Percentiles rank a stretch among this genome's conserved stretches.
phyloP scores from a whole-genome alignment of 352 stramenopile genomes.

The Pythium phragmitis region DNA sequence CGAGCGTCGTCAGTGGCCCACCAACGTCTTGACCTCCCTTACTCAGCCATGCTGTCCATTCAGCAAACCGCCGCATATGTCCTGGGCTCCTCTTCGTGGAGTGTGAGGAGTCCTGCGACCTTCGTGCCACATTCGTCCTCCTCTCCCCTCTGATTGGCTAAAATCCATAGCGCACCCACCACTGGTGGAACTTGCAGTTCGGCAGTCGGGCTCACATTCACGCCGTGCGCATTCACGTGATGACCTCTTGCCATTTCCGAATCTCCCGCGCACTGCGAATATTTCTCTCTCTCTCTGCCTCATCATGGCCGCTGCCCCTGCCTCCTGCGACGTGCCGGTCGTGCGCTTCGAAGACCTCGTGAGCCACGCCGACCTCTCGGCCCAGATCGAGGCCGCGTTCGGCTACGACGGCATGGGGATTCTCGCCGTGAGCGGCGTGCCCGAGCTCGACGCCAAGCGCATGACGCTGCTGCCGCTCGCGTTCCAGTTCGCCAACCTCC shows the following conservation, averaged over 20 bases:
- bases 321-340: conserved; percentile 51
- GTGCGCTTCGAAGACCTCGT: conserved; percentile 60
- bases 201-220: neutral
- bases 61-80: too few relatives aligned
- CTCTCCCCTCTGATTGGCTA: too few relatives aligned
- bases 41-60: too few relatives aligned
- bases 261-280: neutral
- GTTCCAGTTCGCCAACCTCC: conserved; percentile 82
- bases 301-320: neutral
- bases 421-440: conserved; percentile 86
- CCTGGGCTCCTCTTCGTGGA: too few relatives aligned
- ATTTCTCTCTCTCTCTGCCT: neutral
- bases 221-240: too few relatives aligned
- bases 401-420: conserved; percentile 90
- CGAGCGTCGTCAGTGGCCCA: too few relatives aligned
- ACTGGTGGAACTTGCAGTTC: too few relatives aligned
- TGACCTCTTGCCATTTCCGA: neutral
- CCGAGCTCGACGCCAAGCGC: conserved; percentile 72
- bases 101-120: too few relatives aligned
- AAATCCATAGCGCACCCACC: too few relatives aligned
- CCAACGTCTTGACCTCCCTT: too few relatives aligned
- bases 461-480: conserved; percentile 81
- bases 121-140: too few relatives aligned
- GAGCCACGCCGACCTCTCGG: conserved; percentile 42
- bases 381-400: conserved; percentile 78